phyloP scores from a whole-genome alignment of 371 early-diverging fungal species.

The Coemansia sp. region DNA sequence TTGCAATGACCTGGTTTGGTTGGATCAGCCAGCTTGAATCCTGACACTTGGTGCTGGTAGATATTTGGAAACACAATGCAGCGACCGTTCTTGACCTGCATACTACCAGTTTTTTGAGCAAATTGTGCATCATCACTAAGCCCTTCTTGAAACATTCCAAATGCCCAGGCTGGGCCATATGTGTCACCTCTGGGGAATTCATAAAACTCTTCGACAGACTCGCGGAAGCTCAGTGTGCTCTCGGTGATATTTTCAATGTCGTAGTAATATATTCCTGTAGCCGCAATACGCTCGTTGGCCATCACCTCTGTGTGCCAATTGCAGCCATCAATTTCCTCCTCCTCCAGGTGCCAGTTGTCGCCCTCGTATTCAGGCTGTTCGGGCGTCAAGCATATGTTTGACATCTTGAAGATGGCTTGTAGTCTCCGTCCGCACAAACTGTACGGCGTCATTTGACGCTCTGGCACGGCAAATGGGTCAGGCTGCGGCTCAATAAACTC shows the following conservation, averaged over 20 bases:
- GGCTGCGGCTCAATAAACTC: constrained; percentile 29
- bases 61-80: constrained; percentile 65
- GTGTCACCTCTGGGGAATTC: constrained; percentile 11
- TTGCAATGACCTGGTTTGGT: constrained; percentile 58
- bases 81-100: constrained; percentile 52
- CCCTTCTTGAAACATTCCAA: constrained; percentile 14
- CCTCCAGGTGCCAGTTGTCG: constrained; percentile 12
- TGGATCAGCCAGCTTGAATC: constrained; percentile 51
- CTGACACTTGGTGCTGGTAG: constrained; percentile 60
- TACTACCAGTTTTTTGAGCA: constrained; percentile 42
- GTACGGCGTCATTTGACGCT: constrained; percentile 11
- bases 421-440: constrained; percentile 51
- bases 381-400: constrained; percentile 61
- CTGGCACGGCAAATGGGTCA: constrained; percentile 13
- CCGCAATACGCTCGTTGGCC: constrained; percentile 62
- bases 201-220: constrained; percentile 10
- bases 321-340: constrained; percentile 7
- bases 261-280: constrained; percentile 64
- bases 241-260: constrained; percentile 60
- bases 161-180: constrained; percentile 13
- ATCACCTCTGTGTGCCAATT: constrained; percentile 69
- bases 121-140: neutral
- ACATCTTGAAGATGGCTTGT: constrained; percentile 69
- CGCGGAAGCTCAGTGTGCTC: constrained; percentile 24
- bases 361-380: constrained; percentile 60